Evolutionary conservation across 2,329 filamentous ascomycete species (phyloP).

Genomic region (Exophiala dermatitidis): DNA sequence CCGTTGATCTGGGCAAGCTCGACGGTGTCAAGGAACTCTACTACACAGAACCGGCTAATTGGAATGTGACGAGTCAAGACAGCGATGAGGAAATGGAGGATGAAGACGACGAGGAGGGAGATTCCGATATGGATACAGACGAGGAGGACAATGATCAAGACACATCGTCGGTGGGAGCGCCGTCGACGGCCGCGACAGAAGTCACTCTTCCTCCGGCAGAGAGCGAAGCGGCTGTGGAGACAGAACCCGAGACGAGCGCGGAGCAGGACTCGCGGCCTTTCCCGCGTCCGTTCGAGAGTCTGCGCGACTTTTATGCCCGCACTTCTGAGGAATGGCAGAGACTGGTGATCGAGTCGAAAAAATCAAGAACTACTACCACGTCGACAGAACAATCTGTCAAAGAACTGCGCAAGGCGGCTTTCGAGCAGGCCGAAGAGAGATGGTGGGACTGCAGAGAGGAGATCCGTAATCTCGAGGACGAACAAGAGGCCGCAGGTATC

Average conservation of each 20-base stretch:
- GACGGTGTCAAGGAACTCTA: constrained; percentile 92
- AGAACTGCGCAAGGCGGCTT: constrained; percentile 86
- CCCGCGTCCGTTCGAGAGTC: constrained; percentile 73
- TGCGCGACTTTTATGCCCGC: constrained; percentile 85
- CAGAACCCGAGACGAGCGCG: constrained; percentile 29
- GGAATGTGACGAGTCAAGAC: constrained; percentile 60
- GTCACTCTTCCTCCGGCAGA: constrained; percentile 26
- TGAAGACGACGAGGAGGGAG: constrained; percentile 36
- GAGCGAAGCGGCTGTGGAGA: constrained; percentile 32
- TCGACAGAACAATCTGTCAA: constrained; percentile 61
- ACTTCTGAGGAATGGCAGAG: constrained; percentile 90
- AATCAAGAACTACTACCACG: constrained; percentile 52
- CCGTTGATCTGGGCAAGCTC: constrained; percentile 87
- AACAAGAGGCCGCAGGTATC: constrained; percentile 91
- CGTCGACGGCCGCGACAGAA: constrained; percentile 36
- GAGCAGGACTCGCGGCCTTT: constrained; percentile 72
- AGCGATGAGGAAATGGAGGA: constrained; percentile 48
- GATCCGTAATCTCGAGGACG: constrained; percentile 82
- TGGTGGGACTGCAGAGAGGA: constrained; percentile 99
- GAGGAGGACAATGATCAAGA: constrained; percentile 40
- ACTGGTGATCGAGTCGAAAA: constrained; percentile 66
- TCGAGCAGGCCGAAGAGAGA: constrained; percentile 85
- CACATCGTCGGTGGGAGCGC: constrained; percentile 33
- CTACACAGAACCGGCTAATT: constrained; percentile 75
- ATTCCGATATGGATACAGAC: constrained; percentile 40